Evolutionary conservation across 768 basidiomycete genomes (phyloP), one percentile per base, ranked within the genome.

Genomic region (Trametes coccinea): DNA sequence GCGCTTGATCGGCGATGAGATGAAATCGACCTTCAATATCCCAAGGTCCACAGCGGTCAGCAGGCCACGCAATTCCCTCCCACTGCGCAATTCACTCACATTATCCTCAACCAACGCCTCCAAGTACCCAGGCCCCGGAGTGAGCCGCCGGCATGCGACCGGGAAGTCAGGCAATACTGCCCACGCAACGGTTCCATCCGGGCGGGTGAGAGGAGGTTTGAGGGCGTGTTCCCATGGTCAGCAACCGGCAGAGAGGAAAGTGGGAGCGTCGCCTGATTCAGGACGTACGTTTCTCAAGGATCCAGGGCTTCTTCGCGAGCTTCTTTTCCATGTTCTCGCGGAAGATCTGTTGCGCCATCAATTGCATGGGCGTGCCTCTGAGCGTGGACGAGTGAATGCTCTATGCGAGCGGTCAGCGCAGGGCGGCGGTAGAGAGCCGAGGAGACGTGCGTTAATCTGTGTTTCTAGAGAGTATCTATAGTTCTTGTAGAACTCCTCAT

Each of bases 121-220:
- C 34, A 89, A 77, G 68, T 86, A 89, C 5, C 87, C 86, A 9
- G 84, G 84, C 0, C 86, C 87, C 1, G 86, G 85, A 0, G 88
- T 89, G 50, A 88, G 71, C n/a, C 87, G 78, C 30, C 86, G 78
- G 71, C 86, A 89, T 4, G 75, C 79, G 14, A 86, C 80, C 5
- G 80, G 74, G 64, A 87, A 88, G 48, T 81, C 74, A 11, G 87
- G 85, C 29, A 86, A 76, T n/a, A 87, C 84, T 85, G 11, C 11
- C 1, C 34, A 37, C 34, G 34, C 34, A 37, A 6, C 9, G 17
- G 31, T 27, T 53, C 51, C 51, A 39, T 5, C n/a, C 9, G 17
- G 37, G 39, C 37, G 37, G 22, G 22, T 22, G 22, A 22, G 22
- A 22, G 22, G 22, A n/a, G n/a, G n/a, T n/a, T n/a, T n/a, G n/a